Evolutionary conservation across 306 rosid species (phyloP).

Genomic region (Acmispon strigosus): DNA sequence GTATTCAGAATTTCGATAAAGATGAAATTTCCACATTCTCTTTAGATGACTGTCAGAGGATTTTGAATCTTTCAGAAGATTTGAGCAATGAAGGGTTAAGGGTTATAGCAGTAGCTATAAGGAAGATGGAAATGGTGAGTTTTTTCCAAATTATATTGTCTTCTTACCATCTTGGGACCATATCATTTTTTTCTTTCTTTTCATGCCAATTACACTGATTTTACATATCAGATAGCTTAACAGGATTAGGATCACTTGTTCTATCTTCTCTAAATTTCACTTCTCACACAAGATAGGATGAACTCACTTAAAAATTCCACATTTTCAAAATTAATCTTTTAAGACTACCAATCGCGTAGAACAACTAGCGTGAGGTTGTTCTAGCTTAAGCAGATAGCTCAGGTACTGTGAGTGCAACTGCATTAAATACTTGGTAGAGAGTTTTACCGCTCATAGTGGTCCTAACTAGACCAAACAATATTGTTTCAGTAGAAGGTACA

Average conservation of each 20-base stretch:
- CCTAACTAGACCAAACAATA: no score
- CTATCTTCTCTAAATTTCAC: background rate
- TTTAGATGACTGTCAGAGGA: conserved; percentile 37
- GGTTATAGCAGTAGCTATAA: conserved; percentile 70
- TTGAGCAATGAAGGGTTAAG: conserved; percentile 73
- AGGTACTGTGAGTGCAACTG: no score
- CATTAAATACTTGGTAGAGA: no score
- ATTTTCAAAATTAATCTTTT: background rate
- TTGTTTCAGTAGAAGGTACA: no score
- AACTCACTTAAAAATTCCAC: background rate
- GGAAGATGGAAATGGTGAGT: conserved; percentile 50
- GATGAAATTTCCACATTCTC: conserved; percentile 30
- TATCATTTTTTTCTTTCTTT: background rate
- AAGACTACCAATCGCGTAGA: background rate
- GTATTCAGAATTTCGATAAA: conserved; percentile 36
- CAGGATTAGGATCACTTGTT: background rate
- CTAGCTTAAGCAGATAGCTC: no score
- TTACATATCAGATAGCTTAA: background rate
- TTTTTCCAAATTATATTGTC: background rate
- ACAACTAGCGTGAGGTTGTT: no score
- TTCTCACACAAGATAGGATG: background rate
- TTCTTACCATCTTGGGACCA: background rate
- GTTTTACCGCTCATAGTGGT: no score
- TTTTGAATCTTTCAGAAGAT: conserved; percentile 49
- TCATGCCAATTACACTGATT: background rate